Evolutionary conservation across 208 protist genomes (phyloP).

Genomic region (Entamoeba histolytica): DNA sequence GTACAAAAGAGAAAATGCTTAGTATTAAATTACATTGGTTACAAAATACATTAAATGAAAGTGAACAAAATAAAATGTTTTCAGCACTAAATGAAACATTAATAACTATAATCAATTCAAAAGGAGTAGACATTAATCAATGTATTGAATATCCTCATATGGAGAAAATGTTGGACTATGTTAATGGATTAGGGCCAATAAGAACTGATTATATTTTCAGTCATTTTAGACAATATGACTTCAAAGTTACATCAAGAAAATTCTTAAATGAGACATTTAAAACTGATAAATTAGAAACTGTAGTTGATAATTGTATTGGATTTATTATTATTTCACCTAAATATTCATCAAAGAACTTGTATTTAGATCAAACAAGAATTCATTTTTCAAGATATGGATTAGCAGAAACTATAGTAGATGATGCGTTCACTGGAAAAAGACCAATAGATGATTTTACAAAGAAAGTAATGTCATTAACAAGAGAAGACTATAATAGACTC

Average conservation of each 20-base stretch:
- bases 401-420: background rate
- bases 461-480: background rate
- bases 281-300: background rate
- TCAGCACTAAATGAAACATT: background rate
- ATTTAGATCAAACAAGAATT: background rate
- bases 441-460: background rate
- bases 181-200: background rate
- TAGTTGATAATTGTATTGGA: background rate
- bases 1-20: background rate
- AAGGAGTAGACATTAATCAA: background rate
- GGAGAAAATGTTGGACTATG: background rate
- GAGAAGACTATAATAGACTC: background rate
- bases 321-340: background rate
- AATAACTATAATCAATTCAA: background rate
- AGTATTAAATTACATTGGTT: background rate
- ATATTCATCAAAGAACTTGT: background rate
- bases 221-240: background rate
- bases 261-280: background rate
- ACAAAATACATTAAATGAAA: background rate
- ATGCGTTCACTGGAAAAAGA: background rate
- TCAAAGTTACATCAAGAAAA: background rate
- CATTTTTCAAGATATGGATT: background rate
- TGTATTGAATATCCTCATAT: background rate
- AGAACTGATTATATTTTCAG: background rate
- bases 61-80: background rate